Percentiles rank a stretch among this genome's conserved stretches.
Conservation (phyloP, 176 grass and related monocot genomes). For the Dendrocalamus sinicus region DNA sequence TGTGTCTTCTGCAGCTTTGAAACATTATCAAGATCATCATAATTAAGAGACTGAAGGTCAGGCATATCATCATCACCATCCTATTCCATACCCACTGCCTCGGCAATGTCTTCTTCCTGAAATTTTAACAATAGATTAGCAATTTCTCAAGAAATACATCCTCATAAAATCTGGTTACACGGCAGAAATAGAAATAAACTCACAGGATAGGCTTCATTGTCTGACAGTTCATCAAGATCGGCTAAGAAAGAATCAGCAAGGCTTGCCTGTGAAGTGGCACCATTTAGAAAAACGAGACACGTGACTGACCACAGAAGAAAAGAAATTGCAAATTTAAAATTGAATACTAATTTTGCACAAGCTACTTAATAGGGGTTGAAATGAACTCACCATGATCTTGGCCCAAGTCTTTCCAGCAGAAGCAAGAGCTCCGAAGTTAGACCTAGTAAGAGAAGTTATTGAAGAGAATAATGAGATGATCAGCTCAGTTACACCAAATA, state of each 20-base stretch:
- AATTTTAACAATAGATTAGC: constrained; percentile 14
- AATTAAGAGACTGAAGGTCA: constrained; percentile 81
- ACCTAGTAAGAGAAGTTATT: background rate
- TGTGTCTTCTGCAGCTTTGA: constrained; percentile 86
- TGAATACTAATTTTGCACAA: background rate
- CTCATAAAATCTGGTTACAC: background rate
- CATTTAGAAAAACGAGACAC: background rate
- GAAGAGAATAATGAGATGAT: too few relatives aligned
- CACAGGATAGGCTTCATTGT: constrained; percentile 81
- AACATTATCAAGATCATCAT: constrained; percentile 83
- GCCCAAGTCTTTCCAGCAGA: background rate
- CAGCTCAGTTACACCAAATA: too few relatives aligned
- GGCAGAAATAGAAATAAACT: constrained; percentile 50
- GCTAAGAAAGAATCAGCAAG: constrained; percentile 97
- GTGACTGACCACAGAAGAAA: background rate
- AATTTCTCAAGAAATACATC: background rate
- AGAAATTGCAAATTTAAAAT: background rate
- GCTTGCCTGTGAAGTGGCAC: constrained; percentile 59
- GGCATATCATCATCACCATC: constrained; percentile 69
- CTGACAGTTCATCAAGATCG: constrained; percentile 87
- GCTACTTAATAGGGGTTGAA: background rate
- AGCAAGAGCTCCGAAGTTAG: constrained; percentile 3
- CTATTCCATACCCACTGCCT: constrained; percentile 58
- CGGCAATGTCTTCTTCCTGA: constrained; percentile 71
- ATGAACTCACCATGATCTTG: constrained; percentile 42